These are phyloP conservation scores for Gaeumannomyces sp. DNA, from an alignment of 2,329 filamentous ascomycete species.

Conservation along the genomic window DNA sequence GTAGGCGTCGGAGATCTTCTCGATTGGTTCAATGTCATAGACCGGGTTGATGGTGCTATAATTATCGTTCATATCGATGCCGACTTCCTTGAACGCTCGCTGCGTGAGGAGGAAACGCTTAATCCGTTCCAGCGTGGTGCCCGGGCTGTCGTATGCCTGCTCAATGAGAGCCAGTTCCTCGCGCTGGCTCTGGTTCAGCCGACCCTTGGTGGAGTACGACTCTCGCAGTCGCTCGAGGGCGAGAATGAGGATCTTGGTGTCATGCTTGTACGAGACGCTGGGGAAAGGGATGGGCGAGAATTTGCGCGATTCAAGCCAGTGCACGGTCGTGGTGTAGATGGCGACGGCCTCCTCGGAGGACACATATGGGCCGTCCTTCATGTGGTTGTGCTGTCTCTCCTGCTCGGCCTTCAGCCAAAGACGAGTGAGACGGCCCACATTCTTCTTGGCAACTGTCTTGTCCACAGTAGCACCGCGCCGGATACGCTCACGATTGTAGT, in stretches of 20 bases:
- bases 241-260: conserved; percentile 96
- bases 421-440: conserved; percentile 86
- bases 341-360: conserved; percentile 97
- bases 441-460: conserved; percentile 99
- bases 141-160: conserved; percentile 95
- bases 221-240: conserved; percentile 89
- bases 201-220: conserved; percentile 94
- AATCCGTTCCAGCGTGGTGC: conserved; percentile 90
- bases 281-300: conserved; percentile 99
- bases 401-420: conserved; percentile 98
- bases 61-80: conserved; percentile 99
- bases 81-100: conserved; percentile 97
- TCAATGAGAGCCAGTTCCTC: conserved; percentile 96
- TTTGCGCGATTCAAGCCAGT: conserved; percentile 97
- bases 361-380: conserved; percentile 98
- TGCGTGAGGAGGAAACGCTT: conserved; percentile 97
- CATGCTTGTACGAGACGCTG: conserved; percentile 98
- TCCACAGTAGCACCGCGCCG: conserved; percentile 93
- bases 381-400: conserved; percentile 97
- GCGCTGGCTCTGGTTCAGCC: conserved; percentile 93
- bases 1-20: conserved; percentile 99
- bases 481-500: conserved; percentile 98
- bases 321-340: conserved; percentile 97
- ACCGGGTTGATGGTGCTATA: conserved; percentile 99
- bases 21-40: conserved; percentile 97